phyloP scores from a whole-genome alignment of 495 filamentous ascomycete species.

The Coniosporium apollinis region DNA sequence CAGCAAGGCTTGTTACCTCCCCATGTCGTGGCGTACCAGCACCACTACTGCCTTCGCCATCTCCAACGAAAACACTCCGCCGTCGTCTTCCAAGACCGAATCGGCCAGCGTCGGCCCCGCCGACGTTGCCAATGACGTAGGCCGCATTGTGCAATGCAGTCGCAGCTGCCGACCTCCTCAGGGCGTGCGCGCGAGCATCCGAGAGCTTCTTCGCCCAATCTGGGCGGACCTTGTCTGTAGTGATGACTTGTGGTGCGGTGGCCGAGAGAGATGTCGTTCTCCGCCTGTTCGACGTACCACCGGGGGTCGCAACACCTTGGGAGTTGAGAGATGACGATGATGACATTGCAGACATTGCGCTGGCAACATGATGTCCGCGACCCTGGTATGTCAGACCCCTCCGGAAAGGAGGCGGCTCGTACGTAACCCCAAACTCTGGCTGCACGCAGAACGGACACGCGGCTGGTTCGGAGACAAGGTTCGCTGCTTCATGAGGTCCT shows the following conservation, averaged over 20 bases:
- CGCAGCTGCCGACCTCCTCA: slow-evolving; percentile 77
- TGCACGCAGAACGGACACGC: slow-evolving; percentile 91
- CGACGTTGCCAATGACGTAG: slow-evolving; percentile 64
- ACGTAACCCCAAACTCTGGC: slow-evolving; percentile 87
- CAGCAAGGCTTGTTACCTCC: slow-evolving; percentile 6
- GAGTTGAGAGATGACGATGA: slow-evolving; percentile 46
- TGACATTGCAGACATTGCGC: slow-evolving; percentile 53
- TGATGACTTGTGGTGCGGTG: slow-evolving; percentile 64
- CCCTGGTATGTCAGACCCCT: slow-evolving; percentile 57
- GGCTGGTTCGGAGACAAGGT: slow-evolving; percentile 79
- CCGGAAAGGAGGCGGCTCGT: slow-evolving; percentile 74
- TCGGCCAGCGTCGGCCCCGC: slow-evolving; percentile 27
- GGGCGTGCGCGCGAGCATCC: slow-evolving; percentile 65
- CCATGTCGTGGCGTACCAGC: slow-evolving; percentile 17
- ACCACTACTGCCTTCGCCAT: slow-evolving; percentile 22
- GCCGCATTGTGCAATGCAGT: slow-evolving; percentile 91
- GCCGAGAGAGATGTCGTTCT: slow-evolving; percentile 73
- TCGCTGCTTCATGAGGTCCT: slow-evolving; percentile 32
- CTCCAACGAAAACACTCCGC: slow-evolving; percentile 21
- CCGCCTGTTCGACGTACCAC: slow-evolving; percentile 30
- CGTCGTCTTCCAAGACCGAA: slow-evolving; percentile 27
- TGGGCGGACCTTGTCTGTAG: slow-evolving; percentile 78
- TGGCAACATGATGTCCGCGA: slow-evolving; percentile 25
- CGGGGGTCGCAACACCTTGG: slow-evolving; percentile 26
- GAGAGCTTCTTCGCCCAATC: slow-evolving; percentile 88